Conservation (phyloP, 768 basidiomycete genomes). For the Artomyces pyxidatus region DNA sequence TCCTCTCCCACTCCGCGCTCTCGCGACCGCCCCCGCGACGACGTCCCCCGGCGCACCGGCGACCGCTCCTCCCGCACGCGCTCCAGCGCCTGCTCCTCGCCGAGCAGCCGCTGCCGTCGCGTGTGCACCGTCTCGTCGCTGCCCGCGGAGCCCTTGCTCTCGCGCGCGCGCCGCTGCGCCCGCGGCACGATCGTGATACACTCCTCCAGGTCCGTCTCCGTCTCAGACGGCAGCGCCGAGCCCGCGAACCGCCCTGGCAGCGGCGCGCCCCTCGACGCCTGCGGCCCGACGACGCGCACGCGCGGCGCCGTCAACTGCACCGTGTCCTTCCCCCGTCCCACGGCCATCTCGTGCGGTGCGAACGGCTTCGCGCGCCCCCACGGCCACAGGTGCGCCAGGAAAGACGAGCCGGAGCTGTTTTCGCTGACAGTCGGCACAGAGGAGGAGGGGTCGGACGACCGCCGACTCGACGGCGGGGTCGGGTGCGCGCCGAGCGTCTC, state of each 20-base stretch:
- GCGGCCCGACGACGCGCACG: conserved; percentile 8
- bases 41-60: not conserved
- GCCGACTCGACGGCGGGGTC: not conserved
- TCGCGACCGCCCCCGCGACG: not conserved
- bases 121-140: conserved; percentile 19
- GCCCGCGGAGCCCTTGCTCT: conserved; percentile 14
- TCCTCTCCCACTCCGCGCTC: conserved; percentile 8
- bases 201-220: conserved; percentile 59
- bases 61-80: not conserved
- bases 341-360: not conserved
- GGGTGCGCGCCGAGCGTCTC: conserved; percentile 11
- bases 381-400: conserved; percentile 9
- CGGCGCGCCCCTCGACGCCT: conserved; percentile 4
- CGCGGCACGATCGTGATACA: conserved; percentile 66
- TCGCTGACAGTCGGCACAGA: conserved; percentile 3
- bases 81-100: not conserved
- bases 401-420: conserved; percentile 4
- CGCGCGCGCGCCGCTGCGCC: conserved; percentile 26
- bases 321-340: not conserved
- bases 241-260: conserved; percentile 24
- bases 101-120: conserved; percentile 5
- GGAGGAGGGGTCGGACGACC: not conserved
- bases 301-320: not conserved
- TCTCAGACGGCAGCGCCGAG: too few species aligned
- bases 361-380: conserved; percentile 5